Base-by-base conservation (phyloP, 2,329 filamentous ascomycete genomes). In the Diplodia mutila region DNA sequence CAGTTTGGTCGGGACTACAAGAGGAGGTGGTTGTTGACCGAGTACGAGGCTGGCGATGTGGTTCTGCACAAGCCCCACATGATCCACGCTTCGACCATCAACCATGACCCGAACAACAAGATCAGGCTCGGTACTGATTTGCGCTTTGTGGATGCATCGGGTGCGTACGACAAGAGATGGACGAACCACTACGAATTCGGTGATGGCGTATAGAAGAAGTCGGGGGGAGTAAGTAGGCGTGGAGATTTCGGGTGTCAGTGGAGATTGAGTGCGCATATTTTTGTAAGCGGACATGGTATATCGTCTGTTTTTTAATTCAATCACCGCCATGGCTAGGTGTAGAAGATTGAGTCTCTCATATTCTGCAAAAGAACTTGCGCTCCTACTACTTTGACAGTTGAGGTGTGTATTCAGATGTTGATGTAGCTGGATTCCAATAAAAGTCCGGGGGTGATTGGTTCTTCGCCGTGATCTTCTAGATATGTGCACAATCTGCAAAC, bases 41-140 rank as follows among this genome's bases (percentile, higher is more conserved):
- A 72, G 71, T 87, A 85, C 70, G 77, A 88, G 71, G 75, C 86
- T 69, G 76, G 85, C 48, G 72, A 86, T 72, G 77, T 83, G 11
- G 81, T 78, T 2, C 81, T 85, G 61, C 82, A 84, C 71, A 77
- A 80, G 67, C 77, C 81, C 11, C 81, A 78, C 69, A 76, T 77
- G 69, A 77, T 82, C n/a, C 79, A 83, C 27, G 66, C 66, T 0
- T 87, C 85, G 1, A 86, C 84, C 0, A 78, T 86, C 67, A 88
- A 87, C 63, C 78, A 84, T 55, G 84, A 87, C 52, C 79, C 80
- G 0, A 76, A 83, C 6, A 83, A 84, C 65, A 74, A 83, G 0
- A 87, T 87, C 57, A 80, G 85, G 1, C 79, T 87, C 0, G 86
- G 83, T 0, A 87, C 86, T 2, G 85, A 87, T 72, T 71, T 88